phyloP scores from a whole-genome alignment of 2,329 filamentous ascomycete genomes.

The Leptoxyphium fumago region DNA sequence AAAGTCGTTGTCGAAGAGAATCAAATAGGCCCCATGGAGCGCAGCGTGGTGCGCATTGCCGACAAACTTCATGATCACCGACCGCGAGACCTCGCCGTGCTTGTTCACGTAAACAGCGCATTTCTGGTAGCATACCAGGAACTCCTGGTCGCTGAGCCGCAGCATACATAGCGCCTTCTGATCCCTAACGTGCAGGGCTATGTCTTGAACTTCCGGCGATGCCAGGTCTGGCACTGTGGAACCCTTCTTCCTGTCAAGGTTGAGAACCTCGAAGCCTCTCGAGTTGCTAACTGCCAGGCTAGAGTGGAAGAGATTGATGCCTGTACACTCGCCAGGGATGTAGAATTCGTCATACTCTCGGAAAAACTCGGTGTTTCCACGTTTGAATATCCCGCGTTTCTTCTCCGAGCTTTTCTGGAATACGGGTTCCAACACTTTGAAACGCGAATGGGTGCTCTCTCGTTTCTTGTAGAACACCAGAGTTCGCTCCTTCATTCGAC shows the following conservation, averaged over 20 bases:
- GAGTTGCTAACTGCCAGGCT: constrained; percentile 84
- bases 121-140: constrained; percentile 85
- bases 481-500: constrained; percentile 90
- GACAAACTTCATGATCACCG: constrained; percentile 98
- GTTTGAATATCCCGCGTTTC: constrained; percentile 48
- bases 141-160: constrained; percentile 74
- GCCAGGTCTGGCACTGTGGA: constrained; percentile 85
- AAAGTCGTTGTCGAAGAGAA: constrained; percentile 92
- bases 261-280: constrained; percentile 89
- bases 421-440: constrained; percentile 90
- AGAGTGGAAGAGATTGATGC: constrained; percentile 89
- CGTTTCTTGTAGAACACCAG: constrained; percentile 95
- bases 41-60: constrained; percentile 77
- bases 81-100: constrained; percentile 85
- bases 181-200: constrained; percentile 67
- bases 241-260: constrained; percentile 89
- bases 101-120: constrained; percentile 98
- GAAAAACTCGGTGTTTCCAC: constrained; percentile 82
- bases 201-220: constrained; percentile 64
- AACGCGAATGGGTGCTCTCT: constrained; percentile 73
- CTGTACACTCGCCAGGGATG: constrained; percentile 86
- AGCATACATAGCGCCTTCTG: constrained; percentile 93
- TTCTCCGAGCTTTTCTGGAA: constrained; percentile 84
- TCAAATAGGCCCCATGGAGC: constrained; percentile 78
- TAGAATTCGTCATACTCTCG: constrained; percentile 98